Evolutionary conservation across 2,329 filamentous ascomycete species (phyloP).

Genomic region (Colletotrichum navitas): DNA sequence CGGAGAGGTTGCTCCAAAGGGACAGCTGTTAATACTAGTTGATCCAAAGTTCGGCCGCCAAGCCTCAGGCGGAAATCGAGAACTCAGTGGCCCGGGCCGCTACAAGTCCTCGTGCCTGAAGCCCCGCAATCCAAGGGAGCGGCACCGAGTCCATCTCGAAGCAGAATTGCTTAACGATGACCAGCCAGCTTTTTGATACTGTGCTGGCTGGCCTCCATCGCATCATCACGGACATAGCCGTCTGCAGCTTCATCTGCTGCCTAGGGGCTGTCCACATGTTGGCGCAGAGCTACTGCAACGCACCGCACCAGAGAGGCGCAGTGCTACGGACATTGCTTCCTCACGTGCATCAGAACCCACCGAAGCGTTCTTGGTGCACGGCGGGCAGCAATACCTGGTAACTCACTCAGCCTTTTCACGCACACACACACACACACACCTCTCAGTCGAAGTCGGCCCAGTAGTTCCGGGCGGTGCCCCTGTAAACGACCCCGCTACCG

Average conservation of each 20-base stretch:
- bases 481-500: neutral
- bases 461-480: neutral
- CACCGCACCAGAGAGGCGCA: slow-evolving; percentile 15
- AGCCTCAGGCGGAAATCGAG: no score
- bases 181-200: no score
- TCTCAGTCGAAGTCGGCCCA: neutral
- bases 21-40: neutral
- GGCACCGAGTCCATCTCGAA: neutral
- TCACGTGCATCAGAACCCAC: neutral
- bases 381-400: neutral
- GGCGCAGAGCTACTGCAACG: slow-evolving; percentile 12
- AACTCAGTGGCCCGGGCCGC: neutral
- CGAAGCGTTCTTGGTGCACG: neutral
- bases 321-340: neutral
- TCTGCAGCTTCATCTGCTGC: slow-evolving; percentile 8
- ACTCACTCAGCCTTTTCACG: neutral
- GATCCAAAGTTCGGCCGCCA: neutral
- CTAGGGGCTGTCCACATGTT: slow-evolving; percentile 13
- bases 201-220: slow-evolving; percentile 7
- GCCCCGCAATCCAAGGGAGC: slow-evolving; percentile 11
- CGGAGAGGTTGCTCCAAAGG: no score
- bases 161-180: neutral
- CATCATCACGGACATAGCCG: slow-evolving; percentile 19
- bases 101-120: slow-evolving; percentile 10
- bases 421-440: slow-evolving; percentile 3